Evolutionary conservation across 1,284 basidiomycete species (phyloP), one percentile per base, ranked within the genome.

Genomic region (Rhodotorula sp.): DNA sequence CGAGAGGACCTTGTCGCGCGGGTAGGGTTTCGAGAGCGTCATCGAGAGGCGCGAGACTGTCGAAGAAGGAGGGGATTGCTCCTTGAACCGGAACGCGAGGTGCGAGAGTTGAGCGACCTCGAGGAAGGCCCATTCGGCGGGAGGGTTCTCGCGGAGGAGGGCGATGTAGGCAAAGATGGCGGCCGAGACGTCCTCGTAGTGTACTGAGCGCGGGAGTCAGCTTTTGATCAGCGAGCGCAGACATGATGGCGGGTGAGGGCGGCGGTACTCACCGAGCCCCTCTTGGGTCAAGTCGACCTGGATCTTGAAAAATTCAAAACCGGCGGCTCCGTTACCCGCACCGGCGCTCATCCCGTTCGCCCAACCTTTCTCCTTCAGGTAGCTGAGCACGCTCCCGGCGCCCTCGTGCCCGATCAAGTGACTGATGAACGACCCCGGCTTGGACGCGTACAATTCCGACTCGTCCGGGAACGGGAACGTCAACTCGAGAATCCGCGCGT

Each of bases 391-490:
- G 1, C 94, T 97, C 1, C 96, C 96, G 51, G 90, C 88, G 6
- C 96, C 97, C 82, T 99, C 97, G 80, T 99, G 95, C 0, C 96
- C 96, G 60, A 97, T 82, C 78, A 96, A 89, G 80, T 97, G 93
- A 4, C 88, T 85, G 26, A 99, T 79, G 80, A 94, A 91, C 72
- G 87, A 83, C 5, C 85, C 87, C 3, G 96, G 95, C 83, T 86
- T 75, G 42, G 66, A 63, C 1, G 66, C 70, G 87, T 91, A 96
- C 59, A 88, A 83, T 1, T 89, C 87, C 8, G 87, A 84, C 79
- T 96, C 89, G 80, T 94, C 93, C 20, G 73, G 74, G 68, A 75
- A 75, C 24, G 79, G 78, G 82, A 96, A 96, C 5, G 88, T 88
- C 57, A 99, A 85, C 78, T 97, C 94, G 69, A 99, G 79, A 0